Percentiles rank a stretch among this genome's conserved stretches.
Conservation (phyloP, 768 basidiomycete genomes). For the Boletus vermiculosoides region DNA sequence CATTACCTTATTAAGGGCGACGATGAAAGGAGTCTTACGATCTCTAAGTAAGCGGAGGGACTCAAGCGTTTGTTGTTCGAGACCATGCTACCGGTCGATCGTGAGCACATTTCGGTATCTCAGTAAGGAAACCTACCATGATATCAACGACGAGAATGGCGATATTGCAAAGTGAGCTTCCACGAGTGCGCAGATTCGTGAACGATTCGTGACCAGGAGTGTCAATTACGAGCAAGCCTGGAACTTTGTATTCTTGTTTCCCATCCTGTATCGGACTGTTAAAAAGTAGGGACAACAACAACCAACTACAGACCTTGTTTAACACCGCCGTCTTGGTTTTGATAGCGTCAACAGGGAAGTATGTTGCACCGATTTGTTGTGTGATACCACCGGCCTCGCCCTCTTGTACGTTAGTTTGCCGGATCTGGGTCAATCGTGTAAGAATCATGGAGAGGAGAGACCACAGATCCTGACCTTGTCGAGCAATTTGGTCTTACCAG, state of each 20-base stretch:
- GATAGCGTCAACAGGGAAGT: slow-evolving; percentile 96
- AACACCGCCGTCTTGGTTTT: slow-evolving; percentile 90
- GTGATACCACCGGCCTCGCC: slow-evolving; percentile 99
- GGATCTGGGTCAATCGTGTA: slow-evolving; percentile 59
- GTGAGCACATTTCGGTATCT: slow-evolving; percentile 1
- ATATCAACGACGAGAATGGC: slow-evolving; percentile 99
- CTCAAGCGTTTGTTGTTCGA: slow-evolving; percentile 98
- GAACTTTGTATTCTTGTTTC: slow-evolving; percentile 90
- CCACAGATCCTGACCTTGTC: slow-evolving; percentile 69
- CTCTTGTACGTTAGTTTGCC: slow-evolving; percentile 99
- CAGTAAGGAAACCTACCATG: slow-evolving; percentile 55
- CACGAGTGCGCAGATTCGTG: slow-evolving; percentile 92
- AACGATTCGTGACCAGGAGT: slow-evolving; percentile 99
- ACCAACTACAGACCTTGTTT: slow-evolving; percentile 59
- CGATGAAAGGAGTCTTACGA: slow-evolving; percentile 97
- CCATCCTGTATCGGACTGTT: slow-evolving; percentile 52
- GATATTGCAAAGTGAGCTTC: slow-evolving; percentile 97
- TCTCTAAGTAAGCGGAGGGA: slow-evolving; percentile 89
- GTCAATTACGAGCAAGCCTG: slow-evolving; percentile 93
- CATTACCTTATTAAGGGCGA: slow-evolving; percentile 90
- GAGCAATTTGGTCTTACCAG: slow-evolving; percentile 95
- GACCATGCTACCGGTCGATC: slow-evolving; percentile 68
- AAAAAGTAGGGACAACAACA: slow-evolving; percentile 3
- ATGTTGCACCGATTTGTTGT: slow-evolving; percentile 99
- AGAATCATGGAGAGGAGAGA: neutral